Conservation (phyloP, 2,329 filamentous ascomycete species). For the Talaromyces marneffei region DNA sequence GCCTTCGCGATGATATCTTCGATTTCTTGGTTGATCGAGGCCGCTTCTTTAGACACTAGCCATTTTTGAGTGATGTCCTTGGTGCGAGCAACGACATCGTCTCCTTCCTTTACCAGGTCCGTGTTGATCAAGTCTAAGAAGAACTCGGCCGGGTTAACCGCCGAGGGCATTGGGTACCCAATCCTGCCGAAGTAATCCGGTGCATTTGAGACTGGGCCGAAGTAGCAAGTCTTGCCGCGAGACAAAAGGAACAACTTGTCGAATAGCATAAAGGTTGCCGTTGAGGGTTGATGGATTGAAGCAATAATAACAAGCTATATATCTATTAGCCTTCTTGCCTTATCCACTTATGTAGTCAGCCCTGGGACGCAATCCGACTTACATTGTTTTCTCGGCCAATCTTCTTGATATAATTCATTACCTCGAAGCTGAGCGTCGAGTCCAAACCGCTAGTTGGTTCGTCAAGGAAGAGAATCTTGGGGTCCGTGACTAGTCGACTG, state of each 20-base stretch:
- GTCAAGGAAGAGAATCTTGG: constrained; percentile 74
- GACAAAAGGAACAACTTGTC: constrained; percentile 73
- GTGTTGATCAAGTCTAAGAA: constrained; percentile 72
- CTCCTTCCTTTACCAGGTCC: constrained; percentile 38
- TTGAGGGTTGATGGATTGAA: constrained; percentile 80
- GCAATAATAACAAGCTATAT: constrained; percentile 66
- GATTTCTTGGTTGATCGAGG: not conserved
- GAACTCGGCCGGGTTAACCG: constrained; percentile 77
- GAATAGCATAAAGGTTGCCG: constrained; percentile 70
- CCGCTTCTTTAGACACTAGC: not conserved
- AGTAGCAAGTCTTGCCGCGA: constrained; percentile 65
- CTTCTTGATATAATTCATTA: constrained; percentile 64
- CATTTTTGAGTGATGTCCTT: constrained; percentile 2
- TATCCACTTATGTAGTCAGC: not conserved
- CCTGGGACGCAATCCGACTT: constrained; percentile 18
- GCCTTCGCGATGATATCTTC: not conserved
- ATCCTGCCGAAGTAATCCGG: constrained; percentile 58
- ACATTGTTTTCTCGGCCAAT: constrained; percentile 63
- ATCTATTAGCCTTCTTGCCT: not conserved
- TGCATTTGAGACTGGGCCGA: constrained; percentile 56
- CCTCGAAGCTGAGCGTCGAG: constrained; percentile 68
- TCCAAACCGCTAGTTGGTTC: constrained; percentile 81
- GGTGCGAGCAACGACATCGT: not conserved
- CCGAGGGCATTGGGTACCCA: constrained; percentile 59
- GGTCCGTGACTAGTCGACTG: constrained; percentile 72